phyloP scores from a whole-genome alignment of 108 stramenopile species.

The Discostella pseudostelligera region DNA sequence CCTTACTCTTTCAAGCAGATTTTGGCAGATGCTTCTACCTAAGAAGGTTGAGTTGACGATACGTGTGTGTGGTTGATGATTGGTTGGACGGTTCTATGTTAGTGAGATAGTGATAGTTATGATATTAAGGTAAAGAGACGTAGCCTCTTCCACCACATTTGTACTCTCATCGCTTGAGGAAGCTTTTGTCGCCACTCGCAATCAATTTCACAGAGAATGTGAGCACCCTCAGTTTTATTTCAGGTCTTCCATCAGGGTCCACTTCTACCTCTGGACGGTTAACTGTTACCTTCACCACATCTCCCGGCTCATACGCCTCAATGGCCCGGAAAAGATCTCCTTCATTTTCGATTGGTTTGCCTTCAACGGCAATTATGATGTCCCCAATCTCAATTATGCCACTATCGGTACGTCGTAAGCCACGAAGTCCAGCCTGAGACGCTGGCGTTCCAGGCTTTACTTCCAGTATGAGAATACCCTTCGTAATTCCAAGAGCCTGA shows the following conservation, averaged over 20 bases:
- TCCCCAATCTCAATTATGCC: slow-evolving; percentile 90
- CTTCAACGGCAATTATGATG: slow-evolving; percentile 85
- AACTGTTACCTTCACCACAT: slow-evolving; percentile 76
- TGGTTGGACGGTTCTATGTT: too few species aligned
- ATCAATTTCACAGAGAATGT: slow-evolving; percentile 40
- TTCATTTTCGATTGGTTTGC: slow-evolving; percentile 71
- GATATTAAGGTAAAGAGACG: too few species aligned
- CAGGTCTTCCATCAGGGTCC: slow-evolving; percentile 21
- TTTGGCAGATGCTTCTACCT: slow-evolving; percentile 66
- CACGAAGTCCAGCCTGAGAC: slow-evolving; percentile 64
- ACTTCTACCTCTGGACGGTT: slow-evolving; percentile 52
- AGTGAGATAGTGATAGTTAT: too few species aligned
- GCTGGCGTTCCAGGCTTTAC: slow-evolving; percentile 79
- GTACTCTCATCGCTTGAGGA: slow-evolving; percentile 26
- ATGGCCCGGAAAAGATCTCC: slow-evolving; percentile 89
- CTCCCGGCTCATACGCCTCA: slow-evolving; percentile 83
- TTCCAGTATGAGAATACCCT: slow-evolving; percentile 90
- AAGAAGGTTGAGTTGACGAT: too few species aligned
- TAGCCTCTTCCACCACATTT: too few species aligned
- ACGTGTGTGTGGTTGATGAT: too few species aligned
- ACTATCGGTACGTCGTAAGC: slow-evolving; percentile 67
- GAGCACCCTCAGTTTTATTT: slow-evolving; percentile 37
- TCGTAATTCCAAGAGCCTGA: slow-evolving; percentile 80
- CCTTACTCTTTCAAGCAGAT: slow-evolving; percentile 88
- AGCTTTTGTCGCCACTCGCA: slow-evolving; percentile 41